phyloP scores from a whole-genome alignment of 2,329 filamentous ascomycete species.

The Botryotinia calthae region DNA sequence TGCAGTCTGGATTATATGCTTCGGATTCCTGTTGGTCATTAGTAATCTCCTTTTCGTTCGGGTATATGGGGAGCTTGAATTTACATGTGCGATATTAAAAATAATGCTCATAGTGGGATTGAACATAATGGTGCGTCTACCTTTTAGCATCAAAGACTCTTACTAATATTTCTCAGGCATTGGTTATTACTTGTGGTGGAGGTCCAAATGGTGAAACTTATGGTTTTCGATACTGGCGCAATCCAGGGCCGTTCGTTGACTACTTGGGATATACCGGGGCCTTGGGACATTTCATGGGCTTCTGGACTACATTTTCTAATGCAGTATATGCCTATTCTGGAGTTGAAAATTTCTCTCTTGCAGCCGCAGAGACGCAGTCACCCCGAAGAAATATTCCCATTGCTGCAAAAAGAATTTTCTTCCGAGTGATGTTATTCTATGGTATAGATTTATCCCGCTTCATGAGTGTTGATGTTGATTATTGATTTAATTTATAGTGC shows the following conservation, averaged over 20 bases:
- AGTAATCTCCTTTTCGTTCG: slow-evolving; percentile 42
- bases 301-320: slow-evolving; percentile 45
- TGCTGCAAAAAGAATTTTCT: slow-evolving; percentile 50
- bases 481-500: slow-evolving; percentile 36
- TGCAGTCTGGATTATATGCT: slow-evolving; percentile 42
- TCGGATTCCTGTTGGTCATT: slow-evolving; percentile 41
- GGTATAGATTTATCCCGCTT: neutral
- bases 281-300: slow-evolving; percentile 59
- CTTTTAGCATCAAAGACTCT: too few species aligned
- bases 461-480: too few species aligned
- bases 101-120: slow-evolving; percentile 61
- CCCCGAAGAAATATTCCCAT: slow-evolving; percentile 53
- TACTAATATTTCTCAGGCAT: slow-evolving; percentile 29
- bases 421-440: slow-evolving; percentile 57
- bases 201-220: slow-evolving; percentile 55
- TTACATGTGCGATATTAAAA: slow-evolving; percentile 52
- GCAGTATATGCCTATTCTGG: slow-evolving; percentile 49
- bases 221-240: slow-evolving; percentile 53
- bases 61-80: slow-evolving; percentile 52
- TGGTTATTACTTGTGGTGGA: slow-evolving; percentile 51
- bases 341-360: slow-evolving; percentile 52
- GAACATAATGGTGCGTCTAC: slow-evolving; percentile 47
- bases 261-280: slow-evolving; percentile 54
- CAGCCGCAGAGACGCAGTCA: slow-evolving; percentile 54
- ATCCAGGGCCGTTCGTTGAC: slow-evolving; percentile 64